These are phyloP conservation scores for Jamesozyma piceae DNA, from an alignment of 805 yeast genomes.

Conservation along the genomic window DNA sequence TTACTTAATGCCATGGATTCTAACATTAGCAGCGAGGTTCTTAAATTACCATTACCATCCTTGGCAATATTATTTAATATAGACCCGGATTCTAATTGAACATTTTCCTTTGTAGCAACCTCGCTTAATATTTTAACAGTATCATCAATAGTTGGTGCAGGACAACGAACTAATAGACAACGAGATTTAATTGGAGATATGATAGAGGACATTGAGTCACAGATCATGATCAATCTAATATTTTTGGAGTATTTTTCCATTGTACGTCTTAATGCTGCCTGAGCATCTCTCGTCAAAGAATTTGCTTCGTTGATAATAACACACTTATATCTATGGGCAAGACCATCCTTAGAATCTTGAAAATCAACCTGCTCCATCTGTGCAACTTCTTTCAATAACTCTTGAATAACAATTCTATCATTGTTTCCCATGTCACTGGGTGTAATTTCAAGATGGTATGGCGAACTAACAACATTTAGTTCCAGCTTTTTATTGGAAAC, in stretches of 20 bases:
- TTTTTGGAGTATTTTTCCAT: constrained; percentile 92
- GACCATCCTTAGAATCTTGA: constrained; percentile 34
- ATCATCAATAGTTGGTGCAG: constrained; percentile 65
- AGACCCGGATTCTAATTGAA: constrained; percentile 33
- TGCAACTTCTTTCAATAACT: constrained; percentile 85
- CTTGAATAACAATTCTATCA: constrained; percentile 92
- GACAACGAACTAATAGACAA: constrained; percentile 76
- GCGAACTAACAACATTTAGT: constrained; percentile 85
- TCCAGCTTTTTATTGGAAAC: constrained; percentile 71
- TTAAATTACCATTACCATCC: constrained; percentile 57
- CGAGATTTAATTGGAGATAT: constrained; percentile 92
- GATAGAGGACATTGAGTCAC: constrained; percentile 84
- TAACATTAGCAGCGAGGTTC: constrained; percentile 67
- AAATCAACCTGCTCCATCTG: constrained; percentile 93
- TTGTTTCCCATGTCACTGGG: constrained; percentile 96
- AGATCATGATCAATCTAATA: constrained; percentile 72
- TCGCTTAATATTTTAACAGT: constrained; percentile 44
- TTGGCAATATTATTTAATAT: constrained; percentile 45
- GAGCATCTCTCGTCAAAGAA: constrained; percentile 82
- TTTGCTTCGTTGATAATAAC: constrained; percentile 90
- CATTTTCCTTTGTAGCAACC: constrained; percentile 50
- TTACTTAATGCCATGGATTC: constrained; percentile 75
- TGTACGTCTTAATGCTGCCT: constrained; percentile 89
- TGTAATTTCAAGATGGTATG: constrained; percentile 86
- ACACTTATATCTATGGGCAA: constrained; percentile 56